Conservation (phyloP, 2,329 filamentous ascomycete species). For the Colletotrichum abscissum region DNA sequence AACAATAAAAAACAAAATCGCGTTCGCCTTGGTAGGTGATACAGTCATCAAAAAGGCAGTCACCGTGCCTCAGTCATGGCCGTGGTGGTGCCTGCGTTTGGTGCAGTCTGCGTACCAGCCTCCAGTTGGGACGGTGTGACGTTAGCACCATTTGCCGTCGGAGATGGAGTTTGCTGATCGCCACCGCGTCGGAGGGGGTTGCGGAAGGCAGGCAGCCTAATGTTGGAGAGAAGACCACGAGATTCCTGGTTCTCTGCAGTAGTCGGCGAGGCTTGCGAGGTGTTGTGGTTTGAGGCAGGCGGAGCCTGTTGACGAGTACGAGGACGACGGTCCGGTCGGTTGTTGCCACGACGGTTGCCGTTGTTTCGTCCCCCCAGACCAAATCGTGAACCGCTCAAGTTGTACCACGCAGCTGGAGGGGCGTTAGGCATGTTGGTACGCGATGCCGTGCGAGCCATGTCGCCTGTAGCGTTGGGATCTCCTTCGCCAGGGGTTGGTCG, state of each 20-base stretch:
- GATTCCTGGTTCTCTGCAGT: constrained; percentile 26
- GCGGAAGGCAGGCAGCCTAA: constrained; percentile 37
- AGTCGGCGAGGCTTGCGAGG: constrained; percentile 6
- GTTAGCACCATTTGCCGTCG: constrained; percentile 42
- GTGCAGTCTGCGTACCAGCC: constrained; percentile 49
- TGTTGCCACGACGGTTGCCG: constrained; percentile 20
- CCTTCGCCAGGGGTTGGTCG: constrained; percentile 65
- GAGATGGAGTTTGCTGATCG: constrained; percentile 35
- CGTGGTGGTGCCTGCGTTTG: constrained; percentile 20
- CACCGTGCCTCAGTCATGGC: constrained; percentile 19
- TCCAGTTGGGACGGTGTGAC: constrained; percentile 61
- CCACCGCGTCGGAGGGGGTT: constrained; percentile 38
- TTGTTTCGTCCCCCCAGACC: constrained; percentile 33
- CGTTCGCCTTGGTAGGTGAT: background rate
- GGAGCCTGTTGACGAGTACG: constrained; percentile 20
- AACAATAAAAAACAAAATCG: constrained; percentile 28
- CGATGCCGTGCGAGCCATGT: constrained; percentile 50
- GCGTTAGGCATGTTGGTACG: constrained; percentile 61
- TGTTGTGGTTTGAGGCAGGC: constrained; percentile 1
- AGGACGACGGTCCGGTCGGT: constrained; percentile 25
- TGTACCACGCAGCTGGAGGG: constrained; percentile 54
- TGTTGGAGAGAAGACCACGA: constrained; percentile 31
- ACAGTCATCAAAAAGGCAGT: background rate
- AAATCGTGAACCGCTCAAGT: constrained; percentile 41
- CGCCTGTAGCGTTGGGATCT: constrained; percentile 43